Percentiles rank a stretch among this genome's conserved stretches.
phyloP scores from a whole-genome alignment of 2,329 filamentous ascomycete genomes.

The Fusarium sp. region DNA sequence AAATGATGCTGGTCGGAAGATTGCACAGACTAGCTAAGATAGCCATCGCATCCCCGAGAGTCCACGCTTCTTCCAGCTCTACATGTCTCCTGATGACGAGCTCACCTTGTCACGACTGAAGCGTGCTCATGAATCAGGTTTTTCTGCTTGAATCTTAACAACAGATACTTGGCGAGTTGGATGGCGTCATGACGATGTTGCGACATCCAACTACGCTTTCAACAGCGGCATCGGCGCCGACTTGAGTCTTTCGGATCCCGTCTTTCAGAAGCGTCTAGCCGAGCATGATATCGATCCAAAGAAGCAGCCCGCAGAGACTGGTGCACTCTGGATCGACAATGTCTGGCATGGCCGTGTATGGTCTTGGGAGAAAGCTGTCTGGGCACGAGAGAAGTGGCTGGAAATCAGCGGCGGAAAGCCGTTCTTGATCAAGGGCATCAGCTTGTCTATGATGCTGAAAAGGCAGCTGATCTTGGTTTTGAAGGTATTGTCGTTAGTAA shows the following conservation, averaged over 20 bases:
- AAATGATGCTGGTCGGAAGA: background rate
- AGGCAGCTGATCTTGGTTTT: conserved; percentile 5
- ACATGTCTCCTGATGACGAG: conserved; percentile 11
- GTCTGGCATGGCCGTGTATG: conserved; percentile 19
- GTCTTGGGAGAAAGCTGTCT: conserved; percentile 16
- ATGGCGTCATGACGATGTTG: conserved; percentile 11
- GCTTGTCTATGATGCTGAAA: background rate
- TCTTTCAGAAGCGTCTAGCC: background rate
- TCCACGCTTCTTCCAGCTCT: conserved; percentile 1
- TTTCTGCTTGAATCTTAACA: background rate
- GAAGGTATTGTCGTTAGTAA: conserved; percentile 5
- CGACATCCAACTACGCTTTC: conserved; percentile 6
- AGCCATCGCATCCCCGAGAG: background rate
- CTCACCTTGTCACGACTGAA: background rate
- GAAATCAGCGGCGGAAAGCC: conserved; percentile 12
- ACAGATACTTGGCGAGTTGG: conserved; percentile 13
- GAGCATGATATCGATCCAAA: conserved; percentile 5
- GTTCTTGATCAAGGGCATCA: conserved; percentile 21
- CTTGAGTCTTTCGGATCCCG: background rate
- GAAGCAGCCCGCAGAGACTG: conserved; percentile 3
- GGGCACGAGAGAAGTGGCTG: conserved; percentile 12
- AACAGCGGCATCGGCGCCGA: conserved; percentile 6
- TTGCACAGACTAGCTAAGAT: background rate
- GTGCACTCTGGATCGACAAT: conserved; percentile 14
- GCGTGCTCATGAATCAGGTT: background rate